Percentiles rank a stretch among this genome's conserved stretches.
These are phyloP conservation scores for Phyllosticta citriasiana DNA, from an alignment of 2,329 filamentous ascomycete species.

Conservation along the genomic window DNA sequence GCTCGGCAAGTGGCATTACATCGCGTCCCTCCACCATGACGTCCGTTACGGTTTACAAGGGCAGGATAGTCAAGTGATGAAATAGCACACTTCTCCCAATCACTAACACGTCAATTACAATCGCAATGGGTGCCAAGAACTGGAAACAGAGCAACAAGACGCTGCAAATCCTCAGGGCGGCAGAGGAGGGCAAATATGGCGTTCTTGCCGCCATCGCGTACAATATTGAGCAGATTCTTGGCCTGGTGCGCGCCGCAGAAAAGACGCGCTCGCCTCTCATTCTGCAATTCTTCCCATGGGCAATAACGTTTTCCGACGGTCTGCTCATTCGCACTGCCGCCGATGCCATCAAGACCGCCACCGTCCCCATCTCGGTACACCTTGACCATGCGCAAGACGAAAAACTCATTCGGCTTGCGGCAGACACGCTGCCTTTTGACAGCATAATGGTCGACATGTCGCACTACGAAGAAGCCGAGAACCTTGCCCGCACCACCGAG, in stretches of 20 bases:
- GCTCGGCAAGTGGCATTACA: neutral
- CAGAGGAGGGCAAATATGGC: conserved; percentile 46
- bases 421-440: conserved; percentile 49
- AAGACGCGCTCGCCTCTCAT: conserved; percentile 24
- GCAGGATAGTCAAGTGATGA: neutral
- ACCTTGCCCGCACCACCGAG: conserved; percentile 53
- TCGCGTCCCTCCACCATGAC: neutral
- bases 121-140: neutral
- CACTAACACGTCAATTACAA: neutral
- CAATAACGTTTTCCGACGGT: conserved; percentile 52
- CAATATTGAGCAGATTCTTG: conserved; percentile 26
- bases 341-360: conserved; percentile 32
- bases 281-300: conserved; percentile 47
- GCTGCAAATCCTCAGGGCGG: conserved; percentile 44
- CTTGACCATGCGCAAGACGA: conserved; percentile 39
- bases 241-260: conserved; percentile 25
- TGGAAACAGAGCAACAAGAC: conserved; percentile 19
- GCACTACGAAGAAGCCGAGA: conserved; percentile 61
- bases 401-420: conserved; percentile 32
- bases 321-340: conserved; percentile 37
- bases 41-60: neutral
- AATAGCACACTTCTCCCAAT: neutral
- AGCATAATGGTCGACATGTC: conserved; percentile 70
- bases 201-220: conserved; percentile 41
- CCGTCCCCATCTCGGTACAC: conserved; percentile 35